Percentiles rank a stretch among this genome's conserved stretches.
These are phyloP conservation scores for Gaultheria prostrata DNA, from an alignment of 148 eudicot species.

Conservation along the genomic window DNA sequence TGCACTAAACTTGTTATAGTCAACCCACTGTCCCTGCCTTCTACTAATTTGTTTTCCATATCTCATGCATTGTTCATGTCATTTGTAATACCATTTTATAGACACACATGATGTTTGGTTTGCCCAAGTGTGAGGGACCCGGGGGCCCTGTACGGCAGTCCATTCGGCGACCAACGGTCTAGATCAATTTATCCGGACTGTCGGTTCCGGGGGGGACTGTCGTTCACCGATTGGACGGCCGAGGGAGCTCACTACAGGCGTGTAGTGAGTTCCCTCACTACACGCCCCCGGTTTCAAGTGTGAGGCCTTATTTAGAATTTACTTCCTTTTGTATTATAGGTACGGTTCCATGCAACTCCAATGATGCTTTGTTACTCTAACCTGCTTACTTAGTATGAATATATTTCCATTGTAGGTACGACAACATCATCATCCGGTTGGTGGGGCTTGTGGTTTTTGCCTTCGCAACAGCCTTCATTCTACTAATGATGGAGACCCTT, in stretches of 20 bases:
- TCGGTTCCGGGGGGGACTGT: too few relatives aligned
- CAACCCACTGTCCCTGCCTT: too few relatives aligned
- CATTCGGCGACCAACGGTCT: too few relatives aligned
- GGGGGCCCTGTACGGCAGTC: too few relatives aligned
- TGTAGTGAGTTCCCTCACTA: too few relatives aligned
- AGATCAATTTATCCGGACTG: too few relatives aligned
- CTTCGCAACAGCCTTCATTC: slow-evolving; percentile 89
- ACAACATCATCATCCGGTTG: slow-evolving; percentile 65
- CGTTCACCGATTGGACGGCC: too few relatives aligned
- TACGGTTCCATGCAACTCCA: not conserved
- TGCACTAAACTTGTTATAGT: not conserved
- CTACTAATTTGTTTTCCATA: not conserved
- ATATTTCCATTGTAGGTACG: slow-evolving; percentile 51
- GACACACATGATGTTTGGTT: not conserved
- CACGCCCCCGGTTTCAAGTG: too few relatives aligned
- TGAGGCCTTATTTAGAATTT: not conserved
- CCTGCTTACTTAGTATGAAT: not conserved
- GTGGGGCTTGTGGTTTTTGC: slow-evolving; percentile 76
- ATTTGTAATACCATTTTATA: not conserved
- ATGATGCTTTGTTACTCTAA: not conserved
- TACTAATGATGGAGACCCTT: slow-evolving; percentile 93
- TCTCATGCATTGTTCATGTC: not conserved
- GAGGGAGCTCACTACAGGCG: too few relatives aligned
- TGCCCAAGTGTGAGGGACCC: too few relatives aligned
- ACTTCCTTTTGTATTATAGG: not conserved